A percentile compares a stretch with the other conserved stretches of the same genome.
Conservation (phyloP, 306 rosid genomes). For the Cotoneaster glaucophyllus region DNA sequence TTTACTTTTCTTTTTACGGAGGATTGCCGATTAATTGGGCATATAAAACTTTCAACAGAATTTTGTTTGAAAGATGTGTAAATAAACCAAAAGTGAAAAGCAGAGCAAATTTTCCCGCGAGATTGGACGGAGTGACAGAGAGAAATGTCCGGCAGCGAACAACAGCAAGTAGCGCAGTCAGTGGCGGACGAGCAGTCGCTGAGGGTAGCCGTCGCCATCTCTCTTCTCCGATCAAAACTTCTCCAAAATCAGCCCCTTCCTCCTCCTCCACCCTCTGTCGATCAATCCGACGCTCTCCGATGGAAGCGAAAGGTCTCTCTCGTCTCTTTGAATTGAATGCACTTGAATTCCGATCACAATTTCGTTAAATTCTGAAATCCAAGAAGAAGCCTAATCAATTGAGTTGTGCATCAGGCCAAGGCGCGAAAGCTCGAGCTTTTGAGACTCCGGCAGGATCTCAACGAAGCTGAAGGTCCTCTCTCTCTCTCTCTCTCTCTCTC, state of each 20-base stretch:
- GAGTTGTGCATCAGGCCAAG: slow-evolving; percentile 56
- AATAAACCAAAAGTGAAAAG: neutral
- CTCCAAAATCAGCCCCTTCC: slow-evolving; percentile 15
- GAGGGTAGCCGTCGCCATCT: slow-evolving; percentile 67
- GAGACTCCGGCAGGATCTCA: slow-evolving; percentile 69
- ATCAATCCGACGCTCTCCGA: slow-evolving; percentile 54
- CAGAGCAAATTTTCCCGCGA: neutral
- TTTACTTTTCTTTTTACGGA: no score
- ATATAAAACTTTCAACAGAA: no score
- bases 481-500: neutral
- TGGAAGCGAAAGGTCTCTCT: slow-evolving; percentile 85
- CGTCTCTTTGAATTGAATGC: neutral
- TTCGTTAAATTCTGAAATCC: neutral
- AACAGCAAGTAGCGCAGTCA: neutral
- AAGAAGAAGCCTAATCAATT: neutral
- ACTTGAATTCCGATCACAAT: neutral
- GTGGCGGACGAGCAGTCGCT: slow-evolving; percentile 46
- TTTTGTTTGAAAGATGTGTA: no score
- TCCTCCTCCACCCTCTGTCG: slow-evolving; percentile 22
- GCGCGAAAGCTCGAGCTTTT: slow-evolving; percentile 78
- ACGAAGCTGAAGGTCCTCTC: slow-evolving; percentile 61
- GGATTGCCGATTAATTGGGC: no score
- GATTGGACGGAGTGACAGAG: neutral
- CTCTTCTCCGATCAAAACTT: slow-evolving; percentile 65
- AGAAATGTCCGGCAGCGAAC: slow-evolving; percentile 37